These are phyloP conservation scores for Parsonsia alboflavescens DNA, from an alignment of 257 asterid species.

Conservation along the genomic window DNA sequence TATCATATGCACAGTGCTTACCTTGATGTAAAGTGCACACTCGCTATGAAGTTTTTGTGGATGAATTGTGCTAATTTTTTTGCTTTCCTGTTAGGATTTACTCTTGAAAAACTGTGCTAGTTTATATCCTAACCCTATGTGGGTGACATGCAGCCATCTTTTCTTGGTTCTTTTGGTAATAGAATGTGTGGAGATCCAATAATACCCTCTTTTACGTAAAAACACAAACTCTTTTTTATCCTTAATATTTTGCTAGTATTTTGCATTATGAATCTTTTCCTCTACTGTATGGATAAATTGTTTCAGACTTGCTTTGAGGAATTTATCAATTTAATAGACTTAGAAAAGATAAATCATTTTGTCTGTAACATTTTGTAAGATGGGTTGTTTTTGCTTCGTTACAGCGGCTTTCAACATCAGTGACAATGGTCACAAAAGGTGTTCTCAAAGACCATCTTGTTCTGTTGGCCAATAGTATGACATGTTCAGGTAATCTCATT, in stretches of 20 bases:
- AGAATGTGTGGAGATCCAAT: no score
- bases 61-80: no score
- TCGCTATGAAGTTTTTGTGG: no score
- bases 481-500: constrained; percentile 78
- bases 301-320: not conserved
- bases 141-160: no score
- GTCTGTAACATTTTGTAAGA: not conserved
- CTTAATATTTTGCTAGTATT: not conserved
- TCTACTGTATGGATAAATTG: not conserved
- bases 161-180: no score
- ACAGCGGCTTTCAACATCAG: constrained; percentile 90
- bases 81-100: no score
- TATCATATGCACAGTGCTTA: no score
- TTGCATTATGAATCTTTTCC: not conserved
- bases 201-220: no score
- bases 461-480: constrained; percentile 89
- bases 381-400: constrained; percentile 4
- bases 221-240: not conserved
- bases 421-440: constrained; percentile 94
- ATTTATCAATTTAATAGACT: not conserved
- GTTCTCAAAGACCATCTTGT: constrained; percentile 96
- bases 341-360: not conserved
- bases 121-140: no score
- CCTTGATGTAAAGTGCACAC: no score
- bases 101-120: no score